Percentiles rank a stretch among this genome's conserved stretches.
phyloP scores from a whole-genome alignment of 2,329 filamentous ascomycete genomes.

The Penicillium sp. region DNA sequence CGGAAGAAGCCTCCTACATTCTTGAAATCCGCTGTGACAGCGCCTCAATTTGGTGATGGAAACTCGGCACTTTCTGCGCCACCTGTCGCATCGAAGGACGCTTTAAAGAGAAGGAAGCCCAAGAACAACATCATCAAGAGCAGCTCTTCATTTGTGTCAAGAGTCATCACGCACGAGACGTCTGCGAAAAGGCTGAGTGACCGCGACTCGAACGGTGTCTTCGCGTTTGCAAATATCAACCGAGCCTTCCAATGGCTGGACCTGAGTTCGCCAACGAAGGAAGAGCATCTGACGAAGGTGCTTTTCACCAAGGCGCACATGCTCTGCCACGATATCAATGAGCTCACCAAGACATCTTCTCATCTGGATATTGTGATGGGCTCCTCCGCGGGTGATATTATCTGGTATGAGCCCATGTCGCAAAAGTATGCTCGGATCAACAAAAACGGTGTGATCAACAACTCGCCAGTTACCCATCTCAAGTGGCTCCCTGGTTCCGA shows the following conservation, averaged over 20 bases:
- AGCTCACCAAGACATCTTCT: slow-evolving; percentile 71
- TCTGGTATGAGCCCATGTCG: slow-evolving; percentile 97
- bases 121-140: slow-evolving; percentile 99
- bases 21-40: slow-evolving; percentile 44
- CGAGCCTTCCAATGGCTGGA: slow-evolving; percentile 96
- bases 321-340: slow-evolving; percentile 90
- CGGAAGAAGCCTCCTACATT: slow-evolving; percentile 48
- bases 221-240: slow-evolving; percentile 94
- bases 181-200: slow-evolving; percentile 78
- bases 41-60: slow-evolving; percentile 79
- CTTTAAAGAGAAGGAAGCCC: slow-evolving; percentile 78
- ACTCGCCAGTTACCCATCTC: slow-evolving; percentile 81
- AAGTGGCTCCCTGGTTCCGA: slow-evolving; percentile 94
- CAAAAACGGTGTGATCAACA: slow-evolving; percentile 92
- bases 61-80: slow-evolving; percentile 67
- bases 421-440: slow-evolving; percentile 95
- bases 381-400: slow-evolving; percentile 93
- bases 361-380: slow-evolving; percentile 94
- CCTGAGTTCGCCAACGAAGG: slow-evolving; percentile 67
- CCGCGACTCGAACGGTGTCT: slow-evolving; percentile 74
- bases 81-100: slow-evolving; percentile 64
- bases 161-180: slow-evolving; percentile 86
- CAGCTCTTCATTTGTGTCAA: slow-evolving; percentile 97
- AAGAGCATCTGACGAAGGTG: slow-evolving; percentile 92
- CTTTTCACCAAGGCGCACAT: slow-evolving; percentile 96